Base-by-base conservation (phyloP, 73 alveolate species). In the Uronychia setigera region DNA sequence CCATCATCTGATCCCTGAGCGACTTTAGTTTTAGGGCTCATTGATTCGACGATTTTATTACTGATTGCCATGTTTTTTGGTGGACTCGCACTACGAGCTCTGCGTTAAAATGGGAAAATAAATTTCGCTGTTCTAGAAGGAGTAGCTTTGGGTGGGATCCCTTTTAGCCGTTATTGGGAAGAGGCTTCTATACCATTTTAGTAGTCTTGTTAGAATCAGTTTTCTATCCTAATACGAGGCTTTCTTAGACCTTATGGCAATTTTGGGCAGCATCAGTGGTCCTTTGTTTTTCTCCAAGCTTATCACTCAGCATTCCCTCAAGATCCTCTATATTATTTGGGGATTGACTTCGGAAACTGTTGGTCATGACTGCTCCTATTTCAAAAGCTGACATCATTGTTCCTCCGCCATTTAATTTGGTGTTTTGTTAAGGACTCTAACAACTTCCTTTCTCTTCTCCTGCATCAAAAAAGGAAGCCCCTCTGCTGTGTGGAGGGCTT, bases 21-120 rank as follows among this genome's bases (percentile, higher is more conserved):
- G 67, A 46, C 19, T 46, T 46, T 46, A 19, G 67, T 19, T 46
- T 59, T 35, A 13, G 82, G 82, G 57, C 46, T 25, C 34, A 80
- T 29, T 28, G 77, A 28, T n/a, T 60, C 87, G 28, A 26, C 58
- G 19, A 80, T n/a, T 27, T 80, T 80, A 11, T 35, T 58, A 30
- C 46, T 80, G 25, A 80, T 58, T 26, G n/a, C 77, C 27, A 57
- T 78, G 79, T 80, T 74, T 27, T 80, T 80, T 1, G 87, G 87
- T 35, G 87, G 87, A 26, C 77, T 31, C 9, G 79, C 87, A n/a
- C 77, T 31, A 29, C 87, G 30, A 1, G 87, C 87, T 32, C 87
- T 35, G 34, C 87, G 34, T 28, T 80, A 74, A 31, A 80, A 80
- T 0, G 87, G 87, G 46, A 80, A 80, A 1, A 74, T n/a, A 35